These are phyloP conservation scores for Stromatinia cepivora DNA, from an alignment of 2,329 filamentous ascomycete species.

Conservation along the genomic window DNA sequence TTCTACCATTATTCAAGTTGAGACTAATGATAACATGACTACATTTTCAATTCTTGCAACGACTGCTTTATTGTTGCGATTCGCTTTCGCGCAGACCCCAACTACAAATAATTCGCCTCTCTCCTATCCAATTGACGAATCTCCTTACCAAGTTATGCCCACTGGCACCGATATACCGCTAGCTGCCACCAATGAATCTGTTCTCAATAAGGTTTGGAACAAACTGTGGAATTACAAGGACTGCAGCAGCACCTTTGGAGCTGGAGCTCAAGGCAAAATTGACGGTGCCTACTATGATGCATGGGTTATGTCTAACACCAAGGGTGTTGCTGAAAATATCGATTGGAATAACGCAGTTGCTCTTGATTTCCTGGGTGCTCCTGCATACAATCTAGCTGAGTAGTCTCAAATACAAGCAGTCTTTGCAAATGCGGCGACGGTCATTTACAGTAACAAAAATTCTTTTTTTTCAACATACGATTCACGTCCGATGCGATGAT, in stretches of 20 bases:
- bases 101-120: neutral
- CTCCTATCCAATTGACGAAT: neutral
- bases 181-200: neutral
- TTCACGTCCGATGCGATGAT: neutral
- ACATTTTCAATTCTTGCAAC: neutral
- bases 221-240: neutral
- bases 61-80: neutral
- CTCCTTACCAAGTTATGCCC: neutral
- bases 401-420: neutral
- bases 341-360: constrained; percentile 2
- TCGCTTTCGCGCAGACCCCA: neutral
- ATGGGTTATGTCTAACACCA: constrained; percentile 8
- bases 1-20: neutral
- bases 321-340: neutral
- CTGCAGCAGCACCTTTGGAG: neutral
- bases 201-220: neutral
- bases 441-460: neutral
- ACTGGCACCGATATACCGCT: constrained; percentile 7
- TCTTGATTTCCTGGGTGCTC: neutral
- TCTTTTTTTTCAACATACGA: neutral
- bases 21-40: too few species aligned
- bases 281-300: neutral
- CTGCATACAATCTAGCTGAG: neutral
- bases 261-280: constrained; percentile 6
- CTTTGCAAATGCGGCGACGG: neutral